A percentile compares a stretch with the other conserved stretches of the same genome.
phyloP scores from a whole-genome alignment of 1,284 basidiomycete species.

The Wolfiporia cocos region DNA sequence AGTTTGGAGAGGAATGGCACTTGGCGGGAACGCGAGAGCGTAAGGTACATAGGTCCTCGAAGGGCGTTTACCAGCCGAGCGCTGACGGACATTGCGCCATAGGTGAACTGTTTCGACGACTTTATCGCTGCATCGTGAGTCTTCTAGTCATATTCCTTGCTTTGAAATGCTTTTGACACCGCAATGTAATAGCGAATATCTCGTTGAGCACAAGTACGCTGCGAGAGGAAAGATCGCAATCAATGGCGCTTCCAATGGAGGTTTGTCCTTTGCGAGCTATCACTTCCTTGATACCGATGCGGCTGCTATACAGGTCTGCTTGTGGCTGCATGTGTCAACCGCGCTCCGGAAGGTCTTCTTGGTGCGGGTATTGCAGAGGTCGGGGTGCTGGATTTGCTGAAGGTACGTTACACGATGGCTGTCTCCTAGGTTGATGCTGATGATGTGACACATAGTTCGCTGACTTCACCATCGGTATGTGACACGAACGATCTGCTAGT shows the following conservation, averaged over 20 bases:
- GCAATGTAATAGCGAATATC: conserved; percentile 44
- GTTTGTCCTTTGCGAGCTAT: conserved; percentile 28
- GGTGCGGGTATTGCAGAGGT: conserved; percentile 80
- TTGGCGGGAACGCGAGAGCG: conserved; percentile 61
- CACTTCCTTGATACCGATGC: neutral
- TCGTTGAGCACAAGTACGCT: conserved; percentile 68
- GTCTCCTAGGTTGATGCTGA: neutral
- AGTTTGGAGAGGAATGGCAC: conserved; percentile 84
- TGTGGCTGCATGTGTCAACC: conserved; percentile 75
- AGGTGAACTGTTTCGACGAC: conserved; percentile 79
- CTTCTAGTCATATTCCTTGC: too few species aligned
- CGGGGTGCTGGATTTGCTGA: conserved; percentile 78
- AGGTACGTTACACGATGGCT: conserved; percentile 34
- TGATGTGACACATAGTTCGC: conserved; percentile 64
- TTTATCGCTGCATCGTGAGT: conserved; percentile 74
- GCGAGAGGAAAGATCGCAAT: conserved; percentile 72
- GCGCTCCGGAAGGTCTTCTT: conserved; percentile 72
- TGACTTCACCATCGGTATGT: conserved; percentile 68
- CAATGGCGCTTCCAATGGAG: conserved; percentile 77
- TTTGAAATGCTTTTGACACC: conserved; percentile 2
- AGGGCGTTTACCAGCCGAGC: conserved; percentile 1
- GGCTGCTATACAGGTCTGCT: conserved; percentile 48
- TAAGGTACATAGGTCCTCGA: conserved; percentile 41
- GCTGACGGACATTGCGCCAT: conserved; percentile 3
- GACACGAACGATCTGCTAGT: neutral